Base-by-base conservation (phyloP, 208 protist genomes). In the Angomonas ambiguus region DNA sequence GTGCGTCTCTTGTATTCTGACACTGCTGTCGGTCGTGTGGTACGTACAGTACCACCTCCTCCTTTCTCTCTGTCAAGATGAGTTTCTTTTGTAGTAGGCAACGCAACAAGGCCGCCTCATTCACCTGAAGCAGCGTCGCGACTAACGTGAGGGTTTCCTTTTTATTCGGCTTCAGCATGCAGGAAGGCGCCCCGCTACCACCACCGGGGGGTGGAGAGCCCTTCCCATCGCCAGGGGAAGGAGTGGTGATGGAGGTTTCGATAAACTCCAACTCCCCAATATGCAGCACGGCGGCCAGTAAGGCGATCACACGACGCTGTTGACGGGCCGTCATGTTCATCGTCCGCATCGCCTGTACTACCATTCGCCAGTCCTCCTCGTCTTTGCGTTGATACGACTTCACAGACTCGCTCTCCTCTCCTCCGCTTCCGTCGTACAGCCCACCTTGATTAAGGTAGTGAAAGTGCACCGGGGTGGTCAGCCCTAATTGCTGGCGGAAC, bases 261-360 rank as follows among this genome's bases (percentile, higher is more conserved):
- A 79, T 66, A 70, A 98, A 98, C n/a, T 69, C 58, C 42, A 98
- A 69, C 72, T 98, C 93, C n/a, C 96, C 97, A 2, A 98, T 53
- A 66, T 97, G 93, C 2, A 99, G 78, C 45, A 99, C 93, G n/a
- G 92, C 82, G 1, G 90, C 91, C 5, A 99, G 68, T 2, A 96
- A 75, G 10, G 80, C 70, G 53, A 97, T 71, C 22, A 98, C 74
- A 13, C 83, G 61, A 22, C 86, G 45, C 58, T 96, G 85, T n/a
- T 96, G 84, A 5, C 74, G 35, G 8, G 58, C 32, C 1, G 79
- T 41, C 48, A 99, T 89, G 64, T 91, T 89, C 72, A 98, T 92
- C 16, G 83, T 76, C 18, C 86, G 69, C 97, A 99, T 98, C 22
- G 97, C 95, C 8, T 87, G 69, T 10, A 84, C 60, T 22, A 89